Conservation (phyloP, 345 rosid genomes). For the Bruguiera gymnorhiza region DNA sequence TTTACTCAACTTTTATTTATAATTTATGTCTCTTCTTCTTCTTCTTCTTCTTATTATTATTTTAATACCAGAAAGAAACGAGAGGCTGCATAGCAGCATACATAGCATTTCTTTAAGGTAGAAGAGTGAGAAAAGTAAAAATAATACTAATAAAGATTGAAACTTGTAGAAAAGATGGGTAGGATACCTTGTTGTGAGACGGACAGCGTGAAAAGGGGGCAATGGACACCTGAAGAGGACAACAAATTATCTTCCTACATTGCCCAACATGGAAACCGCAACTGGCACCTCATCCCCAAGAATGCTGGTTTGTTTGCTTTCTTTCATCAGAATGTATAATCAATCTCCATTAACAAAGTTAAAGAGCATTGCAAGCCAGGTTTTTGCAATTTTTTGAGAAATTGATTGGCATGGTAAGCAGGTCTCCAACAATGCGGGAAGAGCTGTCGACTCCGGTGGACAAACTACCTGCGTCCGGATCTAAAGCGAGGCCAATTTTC, state of each 20-base stretch:
- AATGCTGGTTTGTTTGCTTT: conserved; percentile 55
- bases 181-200: conserved; percentile 94
- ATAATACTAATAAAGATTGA: not conserved
- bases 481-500: conserved; percentile 79
- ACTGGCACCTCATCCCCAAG: conserved; percentile 97
- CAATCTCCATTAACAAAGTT: not conserved
- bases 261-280: conserved; percentile 87
- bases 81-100: too few relatives aligned
- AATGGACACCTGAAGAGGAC: conserved; percentile 99
- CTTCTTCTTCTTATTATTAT: not conserved
- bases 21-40: not conserved
- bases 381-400: too few relatives aligned
- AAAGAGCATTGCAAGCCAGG: too few relatives aligned
- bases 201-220: conserved; percentile 92
- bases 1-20: not conserved
- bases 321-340: not conserved
- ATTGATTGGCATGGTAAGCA: conserved; percentile 7
- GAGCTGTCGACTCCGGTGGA: conserved; percentile 88
- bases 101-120: too few relatives aligned
- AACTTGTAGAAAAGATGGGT: conserved; percentile 47
- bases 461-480: conserved; percentile 90
- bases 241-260: conserved; percentile 91
- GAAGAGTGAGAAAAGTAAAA: too few relatives aligned
- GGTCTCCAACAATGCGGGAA: conserved; percentile 94
- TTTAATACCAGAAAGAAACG: too few relatives aligned